phyloP scores from a whole-genome alignment of 129 eudicot genomes.

The Logfia minima region DNA sequence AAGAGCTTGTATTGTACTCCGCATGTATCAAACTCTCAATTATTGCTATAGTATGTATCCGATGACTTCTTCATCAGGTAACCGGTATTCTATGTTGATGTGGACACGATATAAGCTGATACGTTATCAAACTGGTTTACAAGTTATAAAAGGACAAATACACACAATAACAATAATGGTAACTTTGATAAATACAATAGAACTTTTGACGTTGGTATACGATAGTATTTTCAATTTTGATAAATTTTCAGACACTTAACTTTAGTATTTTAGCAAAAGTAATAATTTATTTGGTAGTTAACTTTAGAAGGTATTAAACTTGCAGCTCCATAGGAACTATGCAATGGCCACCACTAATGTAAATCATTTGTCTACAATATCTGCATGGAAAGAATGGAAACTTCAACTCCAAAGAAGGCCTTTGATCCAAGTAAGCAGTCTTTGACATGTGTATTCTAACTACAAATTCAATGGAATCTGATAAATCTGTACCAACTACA shows the following conservation, averaged over 20 bases:
- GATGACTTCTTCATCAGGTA: not conserved
- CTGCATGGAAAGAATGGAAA: constrained; percentile 66
- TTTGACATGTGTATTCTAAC: not conserved
- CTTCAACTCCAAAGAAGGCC: constrained; percentile 49
- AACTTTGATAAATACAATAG: not conserved
- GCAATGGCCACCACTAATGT: constrained; percentile 40
- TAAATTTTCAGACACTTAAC: not conserved
- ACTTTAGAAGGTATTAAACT: constrained; percentile 11
- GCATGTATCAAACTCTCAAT: not conserved
- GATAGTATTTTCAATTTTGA: not conserved
- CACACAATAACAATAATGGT: too few species aligned
- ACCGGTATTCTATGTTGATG: not conserved
- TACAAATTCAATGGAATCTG: not conserved
- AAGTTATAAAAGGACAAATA: too few species aligned
- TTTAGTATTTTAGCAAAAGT: not conserved
- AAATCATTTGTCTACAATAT: constrained; percentile 47
- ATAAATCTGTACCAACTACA: not conserved
- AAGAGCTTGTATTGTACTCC: not conserved
- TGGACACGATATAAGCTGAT: not conserved
- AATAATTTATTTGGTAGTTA: not conserved
- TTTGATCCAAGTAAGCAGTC: constrained; percentile 54
- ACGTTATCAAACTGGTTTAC: too few species aligned
- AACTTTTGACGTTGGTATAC: not conserved
- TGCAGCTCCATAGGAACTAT: constrained; percentile 57
- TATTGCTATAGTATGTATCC: too few species aligned